Conservation (phyloP, 1,139 yeast species). For the Suhomyces choctaworum region DNA sequence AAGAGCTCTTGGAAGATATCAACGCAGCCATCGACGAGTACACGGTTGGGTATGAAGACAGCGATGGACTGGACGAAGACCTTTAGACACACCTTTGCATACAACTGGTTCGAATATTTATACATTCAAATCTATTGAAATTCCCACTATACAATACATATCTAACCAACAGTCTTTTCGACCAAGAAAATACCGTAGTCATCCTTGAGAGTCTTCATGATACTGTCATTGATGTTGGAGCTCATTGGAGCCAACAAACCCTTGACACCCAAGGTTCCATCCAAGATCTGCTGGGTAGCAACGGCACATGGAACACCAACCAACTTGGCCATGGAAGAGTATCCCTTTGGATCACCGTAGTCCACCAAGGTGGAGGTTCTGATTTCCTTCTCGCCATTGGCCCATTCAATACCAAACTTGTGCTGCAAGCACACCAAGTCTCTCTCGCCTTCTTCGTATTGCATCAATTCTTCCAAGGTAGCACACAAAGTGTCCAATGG, state of each 20-base stretch:
- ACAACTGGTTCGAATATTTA: no score
- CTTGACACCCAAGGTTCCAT: constrained; percentile 65
- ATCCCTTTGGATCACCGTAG: constrained; percentile 90
- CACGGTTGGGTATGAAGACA: constrained; percentile 55
- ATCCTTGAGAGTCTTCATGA: constrained; percentile 88
- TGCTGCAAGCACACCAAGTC: constrained; percentile 95
- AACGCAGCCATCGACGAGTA: constrained; percentile 53
- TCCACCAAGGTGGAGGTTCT: constrained; percentile 96
- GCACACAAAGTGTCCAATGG: constrained; percentile 97
- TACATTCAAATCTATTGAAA: constrained; percentile 4
- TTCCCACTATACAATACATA: not conserved
- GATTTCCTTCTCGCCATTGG: constrained; percentile 83
- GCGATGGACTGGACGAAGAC: constrained; percentile 32
- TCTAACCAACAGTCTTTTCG: constrained; percentile 65
- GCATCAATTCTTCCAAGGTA: constrained; percentile 92
- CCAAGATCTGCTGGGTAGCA: constrained; percentile 82
- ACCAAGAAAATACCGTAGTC: constrained; percentile 82
- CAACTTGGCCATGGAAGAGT: constrained; percentile 97
- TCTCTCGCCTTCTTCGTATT: constrained; percentile 92
- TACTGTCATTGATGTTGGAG: constrained; percentile 84
- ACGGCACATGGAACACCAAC: constrained; percentile 99
- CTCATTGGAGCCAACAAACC: constrained; percentile 94
- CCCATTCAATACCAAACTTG: constrained; percentile 96
- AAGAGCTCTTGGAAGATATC: constrained; percentile 60
- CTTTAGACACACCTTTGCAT: no score